Evolutionary conservation across 2,329 filamentous ascomycete genomes (phyloP), one percentile per base, ranked within the genome.

Genomic region (Aspergillus pseudoterreus): DNA sequence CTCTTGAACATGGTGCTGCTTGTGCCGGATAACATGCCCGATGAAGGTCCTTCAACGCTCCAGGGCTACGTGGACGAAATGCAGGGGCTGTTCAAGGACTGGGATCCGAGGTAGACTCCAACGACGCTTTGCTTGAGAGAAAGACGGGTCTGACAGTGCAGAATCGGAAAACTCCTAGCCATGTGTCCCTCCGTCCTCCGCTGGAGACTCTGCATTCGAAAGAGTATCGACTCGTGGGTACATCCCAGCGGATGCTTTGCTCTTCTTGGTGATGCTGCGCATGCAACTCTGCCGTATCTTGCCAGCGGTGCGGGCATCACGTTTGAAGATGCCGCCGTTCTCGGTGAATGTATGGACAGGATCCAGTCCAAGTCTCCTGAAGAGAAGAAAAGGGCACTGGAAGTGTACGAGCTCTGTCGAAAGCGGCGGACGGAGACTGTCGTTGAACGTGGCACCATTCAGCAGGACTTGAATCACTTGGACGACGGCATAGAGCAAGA

Each of bases 261-360:
- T 3, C 74, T 87, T 12, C 66, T 85, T 9, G 85, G 84, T 43
- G 84, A 88, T 61, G 79, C 83, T 2, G 86, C 83, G 65, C 84
- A 88, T 62, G 83, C 84, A 1, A 87, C 83, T 17, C 78, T 87
- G 44, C 85, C 84, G 1, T 84, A 87, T 61, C 75, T 86, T 4
- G 83, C 80, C 42, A 83, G 87, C 68, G 85, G 85, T 35, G 84
- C 85, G 10, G 83, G 84, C 8, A 84, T 85, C 74, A 83, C 84
- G 8, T 83, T 86, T 45, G 85, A 88, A 65, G 85, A 88, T 59
- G 84, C 80, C 1, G 82, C 80, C 4, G 79, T 82, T 2, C 66
- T 87, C 15, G 53, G 53, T 2, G 50, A 48, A 22, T 50, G 50
- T 10, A 47, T 52, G 2, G 10, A 27, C 1, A 81, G 79, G 42